A percentile compares a stretch with the other conserved stretches of the same genome.
These are phyloP conservation scores for Ogataea siamensis DNA, from an alignment of 805 yeast genomes.

Conservation along the genomic window DNA sequence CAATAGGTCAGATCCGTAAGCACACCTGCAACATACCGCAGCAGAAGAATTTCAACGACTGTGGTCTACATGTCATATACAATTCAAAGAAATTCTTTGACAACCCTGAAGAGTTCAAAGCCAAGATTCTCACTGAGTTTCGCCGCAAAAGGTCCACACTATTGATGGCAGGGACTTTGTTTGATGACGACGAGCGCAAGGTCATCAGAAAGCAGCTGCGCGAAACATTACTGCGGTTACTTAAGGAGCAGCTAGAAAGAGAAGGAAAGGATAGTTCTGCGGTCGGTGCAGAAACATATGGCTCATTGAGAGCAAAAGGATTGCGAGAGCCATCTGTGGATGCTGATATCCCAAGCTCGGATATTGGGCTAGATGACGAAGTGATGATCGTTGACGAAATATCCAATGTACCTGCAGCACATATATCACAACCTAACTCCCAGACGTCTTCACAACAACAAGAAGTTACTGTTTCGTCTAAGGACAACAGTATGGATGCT, in stretches of 20 bases:
- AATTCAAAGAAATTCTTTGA: conserved; percentile 60
- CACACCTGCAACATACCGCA: conserved; percentile 55
- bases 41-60: conserved; percentile 88
- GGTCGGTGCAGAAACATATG: conserved; percentile 27
- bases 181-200: conserved; percentile 28
- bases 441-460: neutral
- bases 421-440: neutral
- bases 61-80: conserved; percentile 89
- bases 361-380: conserved; percentile 9
- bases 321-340: conserved; percentile 7
- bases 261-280: conserved; percentile 25
- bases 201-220: conserved; percentile 27
- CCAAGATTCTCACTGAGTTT: conserved; percentile 21
- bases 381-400: conserved; percentile 9
- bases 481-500: no score
- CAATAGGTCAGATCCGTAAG: conserved; percentile 41
- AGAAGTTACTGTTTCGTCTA: neutral
- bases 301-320: conserved; percentile 3
- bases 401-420: neutral
- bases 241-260: conserved; percentile 28
- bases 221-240: conserved; percentile 22
- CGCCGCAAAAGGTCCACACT: conserved; percentile 12
- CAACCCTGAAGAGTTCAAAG: conserved; percentile 43
- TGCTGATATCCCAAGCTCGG: conserved; percentile 1
- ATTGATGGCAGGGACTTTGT: conserved; percentile 21